Evolutionary conservation across 345 rosid species (phyloP).

Genomic region (Melaleuca alternifolia): DNA sequence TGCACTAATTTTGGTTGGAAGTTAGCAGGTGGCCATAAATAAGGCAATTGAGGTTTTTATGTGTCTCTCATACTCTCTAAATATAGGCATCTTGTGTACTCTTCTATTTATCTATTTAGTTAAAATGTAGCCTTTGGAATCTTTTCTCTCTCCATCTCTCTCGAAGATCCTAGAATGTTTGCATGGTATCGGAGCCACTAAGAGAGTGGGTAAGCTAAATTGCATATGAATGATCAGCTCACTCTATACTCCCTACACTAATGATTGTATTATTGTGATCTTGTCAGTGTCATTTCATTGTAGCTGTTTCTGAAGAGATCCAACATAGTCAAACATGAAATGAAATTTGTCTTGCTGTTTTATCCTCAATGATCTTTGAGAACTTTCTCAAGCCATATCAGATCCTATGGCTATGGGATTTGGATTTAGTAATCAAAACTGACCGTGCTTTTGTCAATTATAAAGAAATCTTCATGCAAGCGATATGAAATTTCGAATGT

Average conservation of each 20-base stretch:
- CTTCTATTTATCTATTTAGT: background rate
- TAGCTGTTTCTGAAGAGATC: background rate
- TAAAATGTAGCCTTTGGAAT: background rate
- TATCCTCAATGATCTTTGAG: background rate
- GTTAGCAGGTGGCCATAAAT: background rate
- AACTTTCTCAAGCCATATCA: background rate
- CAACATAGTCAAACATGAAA: background rate
- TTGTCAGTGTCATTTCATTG: background rate
- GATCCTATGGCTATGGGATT: background rate
- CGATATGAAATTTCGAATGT: slow-evolving; percentile 77
- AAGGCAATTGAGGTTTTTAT: background rate
- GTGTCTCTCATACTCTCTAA: background rate
- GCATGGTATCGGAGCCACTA: background rate
- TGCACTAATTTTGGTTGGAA: background rate
- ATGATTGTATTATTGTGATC: background rate
- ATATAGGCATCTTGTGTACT: background rate
- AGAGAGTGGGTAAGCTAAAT: background rate
- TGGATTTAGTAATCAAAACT: background rate
- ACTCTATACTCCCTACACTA: background rate
- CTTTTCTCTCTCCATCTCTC: background rate
- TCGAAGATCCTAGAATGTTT: background rate
- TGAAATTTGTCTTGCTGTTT: background rate
- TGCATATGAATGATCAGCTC: background rate
- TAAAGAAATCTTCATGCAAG: slow-evolving; percentile 82
- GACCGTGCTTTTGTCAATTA: background rate